These are phyloP conservation scores for Colletotrichum sp. DNA, from an alignment of 2,329 filamentous ascomycete species.

Conservation along the genomic window DNA sequence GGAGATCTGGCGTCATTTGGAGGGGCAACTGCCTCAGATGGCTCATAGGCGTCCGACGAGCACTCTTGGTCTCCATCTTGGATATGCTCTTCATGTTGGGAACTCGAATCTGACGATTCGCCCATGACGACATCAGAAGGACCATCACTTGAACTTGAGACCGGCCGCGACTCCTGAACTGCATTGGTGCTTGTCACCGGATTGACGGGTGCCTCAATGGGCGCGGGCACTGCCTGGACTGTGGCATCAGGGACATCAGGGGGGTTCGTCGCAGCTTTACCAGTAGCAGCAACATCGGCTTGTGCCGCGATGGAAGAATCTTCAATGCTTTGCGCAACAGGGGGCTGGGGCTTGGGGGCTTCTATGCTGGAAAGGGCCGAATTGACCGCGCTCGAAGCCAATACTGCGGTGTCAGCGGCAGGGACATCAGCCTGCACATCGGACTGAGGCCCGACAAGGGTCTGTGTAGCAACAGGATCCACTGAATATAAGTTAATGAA, in stretches of 20 bases:
- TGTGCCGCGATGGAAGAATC: not conserved
- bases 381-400: not conserved
- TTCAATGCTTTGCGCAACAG: not conserved
- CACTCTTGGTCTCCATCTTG: constrained; percentile 20
- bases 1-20: constrained; percentile 64
- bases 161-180: not conserved
- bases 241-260: not conserved
- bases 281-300: constrained; percentile 5
- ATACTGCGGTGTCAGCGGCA: not conserved
- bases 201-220: not conserved
- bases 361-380: not conserved
- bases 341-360: not conserved
- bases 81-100: constrained; percentile 21
- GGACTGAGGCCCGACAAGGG: not conserved
- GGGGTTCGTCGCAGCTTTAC: not conserved
- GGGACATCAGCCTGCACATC: not conserved
- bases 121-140: constrained; percentile 21
- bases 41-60: constrained; percentile 59
- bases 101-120: constrained; percentile 8
- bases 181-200: not conserved
- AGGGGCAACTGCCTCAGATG: constrained; percentile 44
- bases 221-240: not conserved
- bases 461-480: not conserved
- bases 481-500: not conserved
- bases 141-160: not conserved